Conservation (phyloP, 2,329 filamentous ascomycete species). For the Trichoderma sp. region DNA sequence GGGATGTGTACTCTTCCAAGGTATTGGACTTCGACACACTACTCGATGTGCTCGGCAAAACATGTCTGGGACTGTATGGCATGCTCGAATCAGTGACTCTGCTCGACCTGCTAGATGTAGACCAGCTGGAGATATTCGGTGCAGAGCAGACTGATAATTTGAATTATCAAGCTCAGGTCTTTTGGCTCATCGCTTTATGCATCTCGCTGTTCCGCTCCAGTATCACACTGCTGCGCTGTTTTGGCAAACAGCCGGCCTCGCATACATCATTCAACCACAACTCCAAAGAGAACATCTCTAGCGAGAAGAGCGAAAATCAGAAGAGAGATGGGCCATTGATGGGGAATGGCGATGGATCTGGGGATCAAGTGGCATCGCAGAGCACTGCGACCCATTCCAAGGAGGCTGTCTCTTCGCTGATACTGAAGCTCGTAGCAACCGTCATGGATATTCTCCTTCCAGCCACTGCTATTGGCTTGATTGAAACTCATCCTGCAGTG, state of each 20-base stretch:
- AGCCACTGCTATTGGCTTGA: constrained; percentile 63
- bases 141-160: constrained; percentile 51
- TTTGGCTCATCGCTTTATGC: constrained; percentile 69
- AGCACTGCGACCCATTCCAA: constrained; percentile 39
- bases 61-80: constrained; percentile 68
- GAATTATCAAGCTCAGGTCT: constrained; percentile 64
- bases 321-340: constrained; percentile 26
- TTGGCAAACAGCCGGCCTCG: constrained; percentile 44
- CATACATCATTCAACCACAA: constrained; percentile 37
- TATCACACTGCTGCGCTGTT: constrained; percentile 47
- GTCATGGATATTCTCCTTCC: constrained; percentile 66
- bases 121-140: constrained; percentile 57
- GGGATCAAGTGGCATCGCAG: constrained; percentile 41
- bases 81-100: constrained; percentile 68
- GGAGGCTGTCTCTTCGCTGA: constrained; percentile 42
- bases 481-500: constrained; percentile 53
- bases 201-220: constrained; percentile 53
- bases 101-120: constrained; percentile 53
- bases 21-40: constrained; percentile 43
- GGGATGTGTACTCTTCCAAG: constrained; percentile 44
- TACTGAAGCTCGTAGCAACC: constrained; percentile 59
- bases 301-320: constrained; percentile 29
- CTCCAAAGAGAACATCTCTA: constrained; percentile 29
- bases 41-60: constrained; percentile 61
- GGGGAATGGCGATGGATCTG: constrained; percentile 30